phyloP scores from a whole-genome alignment of 139 green algal genomes.

The Picochlorum sp. region DNA sequence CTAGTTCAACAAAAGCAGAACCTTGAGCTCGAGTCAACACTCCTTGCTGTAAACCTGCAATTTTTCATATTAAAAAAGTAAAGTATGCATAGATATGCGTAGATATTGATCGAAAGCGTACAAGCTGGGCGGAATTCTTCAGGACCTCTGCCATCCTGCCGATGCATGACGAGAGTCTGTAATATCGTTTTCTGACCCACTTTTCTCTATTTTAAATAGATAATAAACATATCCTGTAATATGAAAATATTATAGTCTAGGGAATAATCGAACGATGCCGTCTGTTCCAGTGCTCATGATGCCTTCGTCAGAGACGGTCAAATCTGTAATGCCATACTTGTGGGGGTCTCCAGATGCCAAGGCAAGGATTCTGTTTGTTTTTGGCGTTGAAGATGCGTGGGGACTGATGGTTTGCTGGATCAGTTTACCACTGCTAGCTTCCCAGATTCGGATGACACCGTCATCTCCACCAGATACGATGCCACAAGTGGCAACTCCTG shows the following conservation, averaged over 20 bases:
- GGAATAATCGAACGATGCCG: slow-evolving; percentile 43
- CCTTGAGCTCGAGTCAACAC: slow-evolving; percentile 59
- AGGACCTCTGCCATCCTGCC: slow-evolving; percentile 34
- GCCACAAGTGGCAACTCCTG: neutral
- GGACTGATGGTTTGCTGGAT: slow-evolving; percentile 29
- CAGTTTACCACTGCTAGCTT: slow-evolving; percentile 15
- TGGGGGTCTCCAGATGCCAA: neutral
- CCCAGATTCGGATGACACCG: slow-evolving; percentile 25
- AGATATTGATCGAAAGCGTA: slow-evolving; percentile 16
- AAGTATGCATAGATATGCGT: neutral
- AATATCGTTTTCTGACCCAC: neutral
- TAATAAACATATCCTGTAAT: neutral
- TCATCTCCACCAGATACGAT: slow-evolving; percentile 13
- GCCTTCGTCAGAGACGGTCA: slow-evolving; percentile 36
- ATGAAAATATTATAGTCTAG: neutral
- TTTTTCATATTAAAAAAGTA: neutral
- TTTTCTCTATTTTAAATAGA: neutral
- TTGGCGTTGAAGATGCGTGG: slow-evolving; percentile 10
- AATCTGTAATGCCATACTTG: slow-evolving; percentile 32
- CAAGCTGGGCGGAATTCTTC: slow-evolving; percentile 50
- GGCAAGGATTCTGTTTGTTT: neutral
- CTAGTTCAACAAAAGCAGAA: slow-evolving; percentile 67
- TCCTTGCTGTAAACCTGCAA: slow-evolving; percentile 52
- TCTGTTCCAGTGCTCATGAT: slow-evolving; percentile 51
- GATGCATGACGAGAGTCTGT: neutral